Evolutionary conservation across 306 rosid species (phyloP).

Genomic region (Cicer arietinum): DNA sequence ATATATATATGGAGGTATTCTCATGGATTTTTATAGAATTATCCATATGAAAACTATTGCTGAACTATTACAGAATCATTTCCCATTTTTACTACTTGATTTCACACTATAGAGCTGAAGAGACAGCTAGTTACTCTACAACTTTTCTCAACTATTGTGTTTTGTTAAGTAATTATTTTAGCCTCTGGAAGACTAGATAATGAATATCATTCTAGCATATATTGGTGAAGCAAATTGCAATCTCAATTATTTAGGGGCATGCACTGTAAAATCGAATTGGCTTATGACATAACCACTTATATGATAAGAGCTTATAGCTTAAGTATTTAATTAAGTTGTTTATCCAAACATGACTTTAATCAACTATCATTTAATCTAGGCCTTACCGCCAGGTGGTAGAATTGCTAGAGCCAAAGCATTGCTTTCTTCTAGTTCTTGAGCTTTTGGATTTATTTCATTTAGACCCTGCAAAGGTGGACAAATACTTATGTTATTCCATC

Average conservation of each 20-base stretch:
- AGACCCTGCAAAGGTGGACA: slow-evolving; percentile 65
- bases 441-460: slow-evolving; percentile 70
- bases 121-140: too few species aligned
- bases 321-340: too few species aligned
- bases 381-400: slow-evolving; percentile 73
- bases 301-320: too few species aligned
- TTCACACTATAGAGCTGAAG: too few species aligned
- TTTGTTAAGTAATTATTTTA: background rate
- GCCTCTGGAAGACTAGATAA: background rate
- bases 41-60: too few species aligned
- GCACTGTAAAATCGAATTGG: background rate
- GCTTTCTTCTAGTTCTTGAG: slow-evolving; percentile 75
- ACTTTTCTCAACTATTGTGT: too few species aligned
- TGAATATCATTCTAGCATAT: background rate
- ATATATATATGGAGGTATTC: too few species aligned
- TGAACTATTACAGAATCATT: too few species aligned
- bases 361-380: slow-evolving; percentile 31
- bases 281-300: too few species aligned
- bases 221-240: slow-evolving; percentile 6
- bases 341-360: background rate
- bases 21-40: too few species aligned
- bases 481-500: slow-evolving; percentile 5
- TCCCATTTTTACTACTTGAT: too few species aligned
- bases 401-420: slow-evolving; percentile 95
- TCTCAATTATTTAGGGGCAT: background rate